Conservation (phyloP, 495 filamentous ascomycete genomes). For the Xylaria sp. region DNA sequence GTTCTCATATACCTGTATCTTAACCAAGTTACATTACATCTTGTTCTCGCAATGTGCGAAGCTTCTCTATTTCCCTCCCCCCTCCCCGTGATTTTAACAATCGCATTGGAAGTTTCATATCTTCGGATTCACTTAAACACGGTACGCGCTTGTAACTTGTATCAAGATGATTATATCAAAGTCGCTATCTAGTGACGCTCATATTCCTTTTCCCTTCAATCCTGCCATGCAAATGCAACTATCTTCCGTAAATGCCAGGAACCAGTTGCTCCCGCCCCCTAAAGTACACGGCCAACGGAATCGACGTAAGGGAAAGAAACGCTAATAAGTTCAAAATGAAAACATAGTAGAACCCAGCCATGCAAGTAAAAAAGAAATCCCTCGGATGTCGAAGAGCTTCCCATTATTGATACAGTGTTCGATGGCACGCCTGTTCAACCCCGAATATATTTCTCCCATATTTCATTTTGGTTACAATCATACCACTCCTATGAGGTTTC, state of each 20-base stretch:
- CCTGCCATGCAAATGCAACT: slow-evolving; percentile 25
- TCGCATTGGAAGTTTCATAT: background rate
- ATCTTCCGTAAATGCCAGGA: slow-evolving; percentile 3
- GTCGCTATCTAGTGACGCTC: background rate
- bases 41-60: background rate
- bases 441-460: background rate
- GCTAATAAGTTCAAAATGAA: background rate
- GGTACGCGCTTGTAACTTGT: background rate
- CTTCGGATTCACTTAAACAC: background rate
- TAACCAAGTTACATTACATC: background rate
- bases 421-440: background rate
- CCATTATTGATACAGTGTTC: background rate
- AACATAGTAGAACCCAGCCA: background rate
- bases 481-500: slow-evolving; percentile 26
- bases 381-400: background rate
- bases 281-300: background rate
- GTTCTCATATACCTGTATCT: background rate
- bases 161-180: slow-evolving; percentile 12
- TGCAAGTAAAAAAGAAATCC: background rate
- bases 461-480: slow-evolving; percentile 6
- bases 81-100: background rate
- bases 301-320: background rate
- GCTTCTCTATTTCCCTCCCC: background rate
- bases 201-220: slow-evolving; percentile 8
- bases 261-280: background rate